Evolutionary conservation across 2,329 filamentous ascomycete species (phyloP).

Genomic region (Cryphonectria japonica): DNA sequence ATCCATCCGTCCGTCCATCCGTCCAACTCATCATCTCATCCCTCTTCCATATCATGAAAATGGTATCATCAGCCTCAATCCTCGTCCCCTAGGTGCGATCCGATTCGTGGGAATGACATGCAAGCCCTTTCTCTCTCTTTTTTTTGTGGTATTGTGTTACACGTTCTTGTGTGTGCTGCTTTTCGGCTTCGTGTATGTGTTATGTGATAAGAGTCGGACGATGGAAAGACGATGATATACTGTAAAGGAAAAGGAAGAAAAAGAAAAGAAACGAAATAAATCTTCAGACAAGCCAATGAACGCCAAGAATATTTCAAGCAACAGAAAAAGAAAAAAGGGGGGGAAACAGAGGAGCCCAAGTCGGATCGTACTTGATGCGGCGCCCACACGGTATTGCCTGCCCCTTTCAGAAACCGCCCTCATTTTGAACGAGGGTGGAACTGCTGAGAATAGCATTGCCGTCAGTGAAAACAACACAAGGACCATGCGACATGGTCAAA

Average conservation of each 20-base stretch:
- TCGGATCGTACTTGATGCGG: neutral
- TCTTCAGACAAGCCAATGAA: constrained; percentile 23
- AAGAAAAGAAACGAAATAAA: neutral
- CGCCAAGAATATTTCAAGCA: constrained; percentile 16
- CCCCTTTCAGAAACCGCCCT: neutral
- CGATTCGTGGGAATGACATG: constrained; percentile 14
- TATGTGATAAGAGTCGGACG: constrained; percentile 8
- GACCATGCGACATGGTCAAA: constrained; percentile 35
- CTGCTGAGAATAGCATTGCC: neutral
- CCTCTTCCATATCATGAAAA: constrained; percentile 22
- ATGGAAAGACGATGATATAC: constrained; percentile 23
- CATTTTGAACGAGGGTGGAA: neutral
- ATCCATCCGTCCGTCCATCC: constrained; percentile 5
- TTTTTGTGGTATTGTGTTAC: constrained; percentile 12
- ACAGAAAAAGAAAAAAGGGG: constrained; percentile 2
- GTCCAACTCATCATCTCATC: constrained; percentile 8
- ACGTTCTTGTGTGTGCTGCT: constrained; percentile 17
- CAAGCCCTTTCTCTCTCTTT: neutral
- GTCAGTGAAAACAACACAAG: constrained; percentile 33
- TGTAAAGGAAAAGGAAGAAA: neutral
- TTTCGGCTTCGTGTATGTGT: constrained; percentile 21
- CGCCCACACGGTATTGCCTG: constrained; percentile 10
- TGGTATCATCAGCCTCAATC: constrained; percentile 27
- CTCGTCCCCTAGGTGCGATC: constrained; percentile 1
- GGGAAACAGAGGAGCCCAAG: constrained; percentile 11